Base-by-base conservation (phyloP, 495 filamentous ascomycete genomes). In the Trichocladium uniseriatum region DNA sequence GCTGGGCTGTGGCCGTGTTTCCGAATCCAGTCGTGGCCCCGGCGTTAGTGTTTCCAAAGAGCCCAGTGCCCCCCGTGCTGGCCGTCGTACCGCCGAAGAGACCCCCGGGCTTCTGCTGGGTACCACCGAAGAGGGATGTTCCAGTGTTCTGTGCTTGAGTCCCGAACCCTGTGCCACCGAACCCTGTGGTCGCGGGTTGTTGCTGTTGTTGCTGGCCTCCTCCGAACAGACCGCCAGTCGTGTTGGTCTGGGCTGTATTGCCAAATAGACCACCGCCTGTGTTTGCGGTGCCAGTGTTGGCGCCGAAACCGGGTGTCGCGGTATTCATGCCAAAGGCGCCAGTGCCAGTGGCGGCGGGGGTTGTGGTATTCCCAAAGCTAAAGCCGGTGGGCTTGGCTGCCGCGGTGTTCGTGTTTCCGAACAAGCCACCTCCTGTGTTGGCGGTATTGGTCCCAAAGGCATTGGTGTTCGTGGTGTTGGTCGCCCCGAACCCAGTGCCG, bases 211-310 rank as follows among this genome's bases (percentile, higher is more conserved):
- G 24, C 7, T 51, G 48, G n/a, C n/a, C 21, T 57, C 70, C 74
- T 44, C 75, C 79, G 49, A 79, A 81, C 24, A 81, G 55, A 20
- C 75, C 71, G 14, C 71, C 67, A 20, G 65, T 60, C 13, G 45
- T 52, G 40, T 37, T 58, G 29, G 45, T 48, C 38, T 53, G 58
- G 27, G 56, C 31, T 5, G 45, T 66, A 44, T 55, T 69, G n/a
- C 78, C 79, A 57, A 88, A 87, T 5, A 86, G 61, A 42, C 81
- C 75, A 7, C 69, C 75, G 11, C 81, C 74, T 41, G 79, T 77
- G 47, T 73, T 54, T 2, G 51, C 34, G 15, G 54, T 20, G 15
- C 59, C 62, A 1, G 67, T 57, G 37, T 58, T 68, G 8, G 64
- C 27, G 0, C 66, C 62, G 29, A 69, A 51, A 0, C 42, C 55